Evolutionary conservation across 1,284 basidiomycete genomes (phyloP), one percentile per base, ranked within the genome.

Genomic region (Leccinum pachyderme): DNA sequence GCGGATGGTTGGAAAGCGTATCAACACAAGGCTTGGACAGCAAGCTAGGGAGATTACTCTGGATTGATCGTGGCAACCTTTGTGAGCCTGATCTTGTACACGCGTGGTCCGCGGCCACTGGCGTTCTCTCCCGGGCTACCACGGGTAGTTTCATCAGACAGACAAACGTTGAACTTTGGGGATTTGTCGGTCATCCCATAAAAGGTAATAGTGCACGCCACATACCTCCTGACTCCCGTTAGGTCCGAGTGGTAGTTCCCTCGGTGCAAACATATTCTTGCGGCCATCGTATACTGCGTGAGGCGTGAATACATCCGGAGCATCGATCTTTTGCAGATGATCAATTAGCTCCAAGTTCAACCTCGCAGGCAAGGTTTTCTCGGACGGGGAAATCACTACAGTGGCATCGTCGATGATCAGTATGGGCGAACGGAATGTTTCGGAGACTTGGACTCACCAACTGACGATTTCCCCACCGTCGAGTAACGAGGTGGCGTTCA

Each of bases 1-100:
- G 15, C 15, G 15, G 55, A 51, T 22, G 9, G 18, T 54, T 39
- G 24, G 52, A 58, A 41, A 18, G 22, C 15, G 13, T 9, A 48
- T 56, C 51, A 54, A 56, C 28, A 59, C 37, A 41, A 51, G 28
- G 5, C 33, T 41, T 28, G 27, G 22, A 27, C 25, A 28, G 58
- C 37, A 50, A 61, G 49, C 31, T 46, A 5, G 33, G 55, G 57
- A 7, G 39, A 12, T 61, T 71, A 89, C 89, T 88, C 84, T 0
- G 89, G 86, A 63, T 89, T 89, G 55, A 91, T 89, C 32, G 82
- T 77, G 0, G 85, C 84, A 0, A 89, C 89, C 60, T 85, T 83
- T 3, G 79, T 85, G 5, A 91, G 67, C 45, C 73, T 76, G 45
- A 89, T 76, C 62, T 82, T 87, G 72, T 83, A 87, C 2, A 80